These are phyloP conservation scores for Gossypium gossypioides DNA, from an alignment of 441 rosid species.

Conservation along the genomic window DNA sequence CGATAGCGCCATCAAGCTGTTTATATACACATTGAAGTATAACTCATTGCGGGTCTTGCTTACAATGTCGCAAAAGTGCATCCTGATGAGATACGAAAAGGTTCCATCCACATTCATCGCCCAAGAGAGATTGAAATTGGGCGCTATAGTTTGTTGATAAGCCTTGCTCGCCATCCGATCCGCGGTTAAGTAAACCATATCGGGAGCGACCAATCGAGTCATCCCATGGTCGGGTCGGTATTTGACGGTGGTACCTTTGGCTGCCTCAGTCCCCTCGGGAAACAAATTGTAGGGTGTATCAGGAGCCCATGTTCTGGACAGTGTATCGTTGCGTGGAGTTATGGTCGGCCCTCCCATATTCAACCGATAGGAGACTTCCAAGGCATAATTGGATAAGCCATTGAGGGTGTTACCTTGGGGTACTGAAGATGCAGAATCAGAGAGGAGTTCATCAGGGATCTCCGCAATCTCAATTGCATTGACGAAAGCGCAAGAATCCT, in stretches of 20 bases:
- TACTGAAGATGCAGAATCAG: conserved; percentile 35
- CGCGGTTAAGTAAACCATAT: conserved; percentile 36
- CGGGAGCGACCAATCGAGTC: conserved; percentile 33
- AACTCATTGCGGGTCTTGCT: conserved; percentile 43
- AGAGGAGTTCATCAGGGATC: conserved; percentile 36
- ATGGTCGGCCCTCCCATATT: conserved; percentile 40
- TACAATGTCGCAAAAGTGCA: conserved; percentile 54
- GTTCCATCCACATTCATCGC: conserved; percentile 29
- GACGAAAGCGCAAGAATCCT: conserved; percentile 39
- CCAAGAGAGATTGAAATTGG: conserved; percentile 54
- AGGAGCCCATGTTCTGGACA: conserved; percentile 42
- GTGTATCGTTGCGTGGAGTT: conserved; percentile 30
- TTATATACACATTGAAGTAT: conserved; percentile 39
- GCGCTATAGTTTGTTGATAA: conserved; percentile 25
- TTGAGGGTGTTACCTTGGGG: conserved; percentile 27
- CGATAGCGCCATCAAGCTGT: conserved; percentile 22
- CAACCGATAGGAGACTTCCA: conserved; percentile 34
- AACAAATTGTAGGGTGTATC: conserved; percentile 33
- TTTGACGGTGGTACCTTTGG: conserved; percentile 21
- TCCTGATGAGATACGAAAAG: conserved; percentile 37
- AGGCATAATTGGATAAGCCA: conserved; percentile 29
- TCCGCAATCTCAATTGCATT: conserved; percentile 44
- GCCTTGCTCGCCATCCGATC: conserved; percentile 24
- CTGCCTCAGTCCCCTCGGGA: conserved; percentile 28
- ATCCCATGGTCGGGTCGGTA: conserved; percentile 28